Conservation (phyloP, 257 asterid genomes). For the Mentha longifolia region DNA sequence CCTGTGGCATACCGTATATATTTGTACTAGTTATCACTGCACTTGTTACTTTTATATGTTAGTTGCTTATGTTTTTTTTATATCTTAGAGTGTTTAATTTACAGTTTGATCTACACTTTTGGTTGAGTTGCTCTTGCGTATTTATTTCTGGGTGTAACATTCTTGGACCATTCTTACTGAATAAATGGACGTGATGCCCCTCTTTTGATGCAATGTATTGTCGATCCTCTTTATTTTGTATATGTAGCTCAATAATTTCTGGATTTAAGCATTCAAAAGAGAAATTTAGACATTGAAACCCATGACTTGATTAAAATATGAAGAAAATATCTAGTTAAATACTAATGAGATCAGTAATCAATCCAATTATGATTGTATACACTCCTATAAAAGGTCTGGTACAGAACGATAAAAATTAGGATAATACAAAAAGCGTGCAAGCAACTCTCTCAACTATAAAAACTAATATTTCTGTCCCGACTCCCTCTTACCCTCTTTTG, state of each 20-base stretch:
- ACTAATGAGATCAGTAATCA: too few species aligned
- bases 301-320: too few species aligned
- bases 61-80: constrained; percentile 4
- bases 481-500: too few species aligned
- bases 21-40: constrained; percentile 17
- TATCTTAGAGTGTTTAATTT: constrained; percentile 22
- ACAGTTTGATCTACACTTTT: constrained; percentile 20
- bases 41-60: constrained; percentile 23
- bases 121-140: background rate
- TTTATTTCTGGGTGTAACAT: constrained; percentile 31
- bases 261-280: background rate
- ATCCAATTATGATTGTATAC: too few species aligned
- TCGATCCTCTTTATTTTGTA: background rate
- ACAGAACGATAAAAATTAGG: too few species aligned
- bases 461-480: too few species aligned
- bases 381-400: too few species aligned
- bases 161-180: constrained; percentile 24
- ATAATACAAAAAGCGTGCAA: too few species aligned
- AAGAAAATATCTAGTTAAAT: too few species aligned
- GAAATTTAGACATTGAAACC: background rate
- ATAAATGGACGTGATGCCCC: constrained; percentile 18
- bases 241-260: too few species aligned
- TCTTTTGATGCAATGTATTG: background rate
- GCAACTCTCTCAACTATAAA: too few species aligned
- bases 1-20: constrained; percentile 4